Conservation (phyloP, 441 rosid genomes). For the Mallotus japonicus region DNA sequence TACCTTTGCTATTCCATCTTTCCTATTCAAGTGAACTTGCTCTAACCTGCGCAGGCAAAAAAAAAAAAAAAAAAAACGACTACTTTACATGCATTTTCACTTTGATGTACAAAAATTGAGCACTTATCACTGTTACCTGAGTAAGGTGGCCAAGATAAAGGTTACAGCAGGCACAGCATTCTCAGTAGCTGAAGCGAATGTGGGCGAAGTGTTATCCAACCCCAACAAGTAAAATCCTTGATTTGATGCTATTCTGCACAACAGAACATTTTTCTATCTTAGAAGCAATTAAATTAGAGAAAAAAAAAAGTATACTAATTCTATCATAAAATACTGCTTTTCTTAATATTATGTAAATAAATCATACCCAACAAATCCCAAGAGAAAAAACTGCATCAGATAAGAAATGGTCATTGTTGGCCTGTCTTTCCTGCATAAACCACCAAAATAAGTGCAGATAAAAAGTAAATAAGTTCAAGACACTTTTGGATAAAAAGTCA, state of each 20-base stretch:
- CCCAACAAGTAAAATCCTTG: constrained; percentile 80
- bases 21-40: constrained; percentile 54
- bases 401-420: constrained; percentile 48
- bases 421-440: constrained; percentile 59
- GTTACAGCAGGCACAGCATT: constrained; percentile 88
- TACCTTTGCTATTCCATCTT: constrained; percentile 73
- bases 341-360: not conserved
- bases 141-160: constrained; percentile 67
- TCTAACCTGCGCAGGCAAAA: constrained; percentile 80
- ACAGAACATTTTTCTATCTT: not conserved
- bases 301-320: not conserved
- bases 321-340: not conserved
- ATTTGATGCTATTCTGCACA: constrained; percentile 62
- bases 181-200: constrained; percentile 81
- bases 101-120: not conserved
- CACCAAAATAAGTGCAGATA: not conserved
- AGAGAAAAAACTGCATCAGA: constrained; percentile 67
- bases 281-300: not conserved
- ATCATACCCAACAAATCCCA: constrained; percentile 72
- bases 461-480: not conserved
- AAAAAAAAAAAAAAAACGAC: constrained; percentile 10
- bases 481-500: not conserved
- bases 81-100: not conserved
- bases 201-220: constrained; percentile 77
- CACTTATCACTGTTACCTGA: constrained; percentile 38